phyloP scores from a whole-genome alignment of 2,329 filamentous ascomycete species.

The Ceratocystis colombiana region DNA sequence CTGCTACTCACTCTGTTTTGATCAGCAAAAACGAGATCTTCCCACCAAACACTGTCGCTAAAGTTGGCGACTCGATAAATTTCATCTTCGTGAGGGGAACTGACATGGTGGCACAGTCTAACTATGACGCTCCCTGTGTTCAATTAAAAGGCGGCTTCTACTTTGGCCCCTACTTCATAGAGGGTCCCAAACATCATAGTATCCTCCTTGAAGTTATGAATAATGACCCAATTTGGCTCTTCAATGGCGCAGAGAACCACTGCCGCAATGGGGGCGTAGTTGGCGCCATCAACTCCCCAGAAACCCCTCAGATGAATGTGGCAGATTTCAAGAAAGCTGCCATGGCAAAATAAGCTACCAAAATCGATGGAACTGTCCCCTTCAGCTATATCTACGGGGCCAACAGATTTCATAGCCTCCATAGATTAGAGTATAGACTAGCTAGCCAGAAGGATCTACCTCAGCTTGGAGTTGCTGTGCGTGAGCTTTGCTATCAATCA shows the following conservation, averaged over 20 bases:
- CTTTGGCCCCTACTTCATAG: too few species aligned
- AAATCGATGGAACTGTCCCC: too few species aligned
- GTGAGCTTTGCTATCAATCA: too few species aligned
- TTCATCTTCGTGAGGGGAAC: constrained; percentile 45
- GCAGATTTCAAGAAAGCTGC: neutral
- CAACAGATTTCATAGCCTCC: too few species aligned
- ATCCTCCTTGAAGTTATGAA: constrained; percentile 30
- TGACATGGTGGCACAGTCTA: constrained; percentile 40
- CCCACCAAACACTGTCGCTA: constrained; percentile 42
- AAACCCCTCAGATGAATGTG: neutral
- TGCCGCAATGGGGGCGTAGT: constrained; percentile 29
- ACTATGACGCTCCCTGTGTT: constrained; percentile 37
- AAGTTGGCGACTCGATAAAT: constrained; percentile 43
- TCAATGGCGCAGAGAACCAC: neutral
- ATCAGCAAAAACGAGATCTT: constrained; percentile 33
- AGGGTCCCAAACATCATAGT: constrained; percentile 29
- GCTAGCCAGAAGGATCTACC: too few species aligned
- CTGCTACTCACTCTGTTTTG: neutral
- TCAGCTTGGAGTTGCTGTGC: too few species aligned
- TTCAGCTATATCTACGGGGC: too few species aligned
- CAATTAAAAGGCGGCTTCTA: neutral
- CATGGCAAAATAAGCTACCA: neutral
- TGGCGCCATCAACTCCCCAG: constrained; percentile 29
- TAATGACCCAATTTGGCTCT: neutral
- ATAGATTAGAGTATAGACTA: too few species aligned